A percentile compares a stretch with the other conserved stretches of the same genome.
Evolutionary conservation across 331 rosid genomes (phyloP).

Genomic region (Spiraea crenata): DNA sequence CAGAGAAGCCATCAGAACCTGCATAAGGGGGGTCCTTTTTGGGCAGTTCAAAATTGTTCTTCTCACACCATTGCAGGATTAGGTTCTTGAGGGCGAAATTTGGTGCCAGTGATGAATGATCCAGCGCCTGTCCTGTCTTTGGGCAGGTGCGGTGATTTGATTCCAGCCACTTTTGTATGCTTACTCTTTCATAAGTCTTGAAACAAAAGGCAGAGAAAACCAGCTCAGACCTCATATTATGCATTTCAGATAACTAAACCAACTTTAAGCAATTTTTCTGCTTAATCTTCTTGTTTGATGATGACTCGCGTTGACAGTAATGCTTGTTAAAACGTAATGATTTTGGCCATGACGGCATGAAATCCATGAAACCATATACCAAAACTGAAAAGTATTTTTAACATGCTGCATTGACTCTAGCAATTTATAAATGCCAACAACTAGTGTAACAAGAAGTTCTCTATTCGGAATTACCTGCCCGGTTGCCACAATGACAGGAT

Average conservation of each 20-base stretch:
- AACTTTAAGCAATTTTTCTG: neutral
- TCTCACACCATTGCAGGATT: conserved; percentile 43
- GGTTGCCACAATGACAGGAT: conserved; percentile 49
- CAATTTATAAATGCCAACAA: neutral
- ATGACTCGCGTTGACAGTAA: neutral
- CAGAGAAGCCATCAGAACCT: conserved; percentile 22
- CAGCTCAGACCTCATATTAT: conserved; percentile 20
- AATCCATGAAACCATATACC: conserved; percentile 2
- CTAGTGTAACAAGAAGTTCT: neutral
- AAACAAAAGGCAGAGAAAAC: conserved; percentile 18
- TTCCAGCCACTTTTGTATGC: conserved; percentile 45
- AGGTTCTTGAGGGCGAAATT: conserved; percentile 45
- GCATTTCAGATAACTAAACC: neutral
- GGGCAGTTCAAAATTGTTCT: conserved; percentile 38
- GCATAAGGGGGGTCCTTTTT: conserved; percentile 25
- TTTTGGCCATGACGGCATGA: neutral
- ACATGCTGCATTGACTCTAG: neutral
- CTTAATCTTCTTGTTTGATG: neutral
- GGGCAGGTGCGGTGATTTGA: conserved; percentile 46
- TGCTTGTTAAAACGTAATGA: neutral
- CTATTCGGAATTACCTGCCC: conserved; percentile 40
- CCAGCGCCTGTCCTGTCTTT: conserved; percentile 42
- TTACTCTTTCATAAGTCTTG: conserved; percentile 46
- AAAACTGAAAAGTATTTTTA: neutral
- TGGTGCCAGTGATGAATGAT: conserved; percentile 42